Base-by-base conservation (phyloP, 768 basidiomycete species). In the Leccinum boreale region DNA sequence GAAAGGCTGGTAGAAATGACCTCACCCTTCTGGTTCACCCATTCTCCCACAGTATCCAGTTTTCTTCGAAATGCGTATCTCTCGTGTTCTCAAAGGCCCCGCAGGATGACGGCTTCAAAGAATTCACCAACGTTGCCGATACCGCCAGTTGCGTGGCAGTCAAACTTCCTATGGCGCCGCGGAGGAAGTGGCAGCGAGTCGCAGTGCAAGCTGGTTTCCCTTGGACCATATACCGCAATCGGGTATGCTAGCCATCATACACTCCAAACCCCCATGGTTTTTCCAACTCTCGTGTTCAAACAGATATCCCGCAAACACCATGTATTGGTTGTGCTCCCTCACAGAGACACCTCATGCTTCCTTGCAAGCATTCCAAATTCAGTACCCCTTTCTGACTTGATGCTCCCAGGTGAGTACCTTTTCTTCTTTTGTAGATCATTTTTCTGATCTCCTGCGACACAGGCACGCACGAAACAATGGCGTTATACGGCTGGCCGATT, bases 401-500 rank as follows among this genome's bases (percentile, higher is more conserved):
- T 84, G 58, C 79, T 96, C 33, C 92, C 93, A 55, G 94, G 92
- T 81, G 71, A 62, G 75, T 81, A 60, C 10, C 36, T 53, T 45
- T 58, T 47, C 61, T 85, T 71, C 57, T 82, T 78, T 11, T 29
- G 44, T 7, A 6, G 9, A 54, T 36, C 4, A 29, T 28, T 33
- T 49, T 17, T 9, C 14, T 23, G 33, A 67, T 50, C 31, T 14
- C 47, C 11, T 19, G 35, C 8, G 53, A 46, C 21, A 39, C 12
- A 59, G 58, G 57, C 15, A 58, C 62, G 21, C 55, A 62, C 44
- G 59, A 63, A 58, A 53, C 67, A 5, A 86, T 93, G 85, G 87
- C 92, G 9, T 84, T 92, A 60, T 87, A 92, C 62, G 89, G 90
- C 14, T 91, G 88, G 85, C 90, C 89, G 0, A 74, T 95, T 36